Conservation (phyloP, 1,284 basidiomycete genomes). For the Pseudozyma tsukubaensis region DNA sequence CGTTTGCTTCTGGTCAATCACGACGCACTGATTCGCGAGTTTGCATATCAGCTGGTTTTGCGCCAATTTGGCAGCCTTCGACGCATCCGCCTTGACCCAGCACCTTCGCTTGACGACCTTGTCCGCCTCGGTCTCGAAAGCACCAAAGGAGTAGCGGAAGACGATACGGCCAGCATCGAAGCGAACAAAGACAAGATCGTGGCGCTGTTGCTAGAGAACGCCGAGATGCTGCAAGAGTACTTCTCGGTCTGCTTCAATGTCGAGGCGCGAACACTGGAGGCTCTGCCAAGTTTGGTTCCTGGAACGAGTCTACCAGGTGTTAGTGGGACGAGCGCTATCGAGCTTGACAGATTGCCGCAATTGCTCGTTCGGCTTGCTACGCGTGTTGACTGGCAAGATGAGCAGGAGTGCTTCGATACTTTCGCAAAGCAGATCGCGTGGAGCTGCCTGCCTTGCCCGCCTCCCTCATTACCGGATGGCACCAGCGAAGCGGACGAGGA, state of each 20-base stretch:
- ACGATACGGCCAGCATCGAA: constrained; percentile 68
- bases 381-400: constrained; percentile 87
- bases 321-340: constrained; percentile 77
- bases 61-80: constrained; percentile 89
- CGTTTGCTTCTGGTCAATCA: constrained; percentile 91
- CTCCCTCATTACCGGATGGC: not conserved
- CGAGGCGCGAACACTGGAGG: constrained; percentile 76
- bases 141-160: constrained; percentile 72
- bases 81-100: constrained; percentile 82
- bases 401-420: constrained; percentile 84
- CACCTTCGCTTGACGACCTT: constrained; percentile 79
- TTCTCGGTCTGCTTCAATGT: constrained; percentile 77
- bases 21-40: constrained; percentile 76
- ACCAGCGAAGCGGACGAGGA: not conserved
- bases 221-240: constrained; percentile 92
- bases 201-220: constrained; percentile 70
- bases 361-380: constrained; percentile 64
- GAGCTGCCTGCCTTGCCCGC: constrained; percentile 70
- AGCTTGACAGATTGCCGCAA: constrained; percentile 73
- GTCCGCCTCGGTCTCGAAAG: constrained; percentile 82
- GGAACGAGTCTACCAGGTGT: constrained; percentile 86
- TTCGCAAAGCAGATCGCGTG: constrained; percentile 84
- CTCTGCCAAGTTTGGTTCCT: constrained; percentile 82
- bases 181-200: constrained; percentile 57
- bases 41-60: constrained; percentile 93